Evolutionary conservation across 2,329 filamentous ascomycete species (phyloP), one percentile per base, ranked within the genome.

Genomic region (Acrocalymma vagum): DNA sequence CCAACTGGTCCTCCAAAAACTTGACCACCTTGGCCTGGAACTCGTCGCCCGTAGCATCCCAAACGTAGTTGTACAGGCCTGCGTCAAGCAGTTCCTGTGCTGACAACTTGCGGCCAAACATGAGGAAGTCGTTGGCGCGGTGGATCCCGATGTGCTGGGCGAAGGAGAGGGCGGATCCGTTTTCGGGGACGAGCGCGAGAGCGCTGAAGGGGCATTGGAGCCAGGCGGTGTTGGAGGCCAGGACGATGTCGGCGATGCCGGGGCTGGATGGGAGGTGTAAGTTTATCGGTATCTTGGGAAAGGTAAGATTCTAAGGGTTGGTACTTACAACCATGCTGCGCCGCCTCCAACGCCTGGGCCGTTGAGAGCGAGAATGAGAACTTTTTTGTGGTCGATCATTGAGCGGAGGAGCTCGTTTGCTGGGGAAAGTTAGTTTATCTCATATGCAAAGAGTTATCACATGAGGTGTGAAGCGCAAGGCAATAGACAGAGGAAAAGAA

Each of bases 261-360:
- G 62, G 61, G 42, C n/a, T n/a, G n/a, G n/a, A n/a, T n/a, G n/a
- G n/a, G n/a, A n/a, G n/a, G n/a, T n/a, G n/a, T n/a, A n/a, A n/a
- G n/a, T n/a, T n/a, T n/a, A n/a, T n/a, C n/a, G n/a, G n/a, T n/a
- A n/a, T n/a, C 23, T 9, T 25, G 23, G 23, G 23, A 25, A n/a
- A n/a, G 23, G 23, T 25, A n/a, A 25, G 23, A 9, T 25, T 9
- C n/a, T 25, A 25, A n/a, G n/a, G n/a, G n/a, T n/a, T n/a, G n/a
- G n/a, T n/a, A n/a, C n/a, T n/a, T n/a, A n/a, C n/a, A 79, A 79
- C 76, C 77, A 79, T 7, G 75, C 75, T 14, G 75, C 76, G 9
- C 77, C 76, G 14, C 72, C 76, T 13, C 76, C 77, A 9, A 79
- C 75, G 6, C 63, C 76, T 0, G 76, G 76, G 9, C 77, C 76